Base-by-base conservation (phyloP, 176 grass and related monocot species). In the Juncus effusus region DNA sequence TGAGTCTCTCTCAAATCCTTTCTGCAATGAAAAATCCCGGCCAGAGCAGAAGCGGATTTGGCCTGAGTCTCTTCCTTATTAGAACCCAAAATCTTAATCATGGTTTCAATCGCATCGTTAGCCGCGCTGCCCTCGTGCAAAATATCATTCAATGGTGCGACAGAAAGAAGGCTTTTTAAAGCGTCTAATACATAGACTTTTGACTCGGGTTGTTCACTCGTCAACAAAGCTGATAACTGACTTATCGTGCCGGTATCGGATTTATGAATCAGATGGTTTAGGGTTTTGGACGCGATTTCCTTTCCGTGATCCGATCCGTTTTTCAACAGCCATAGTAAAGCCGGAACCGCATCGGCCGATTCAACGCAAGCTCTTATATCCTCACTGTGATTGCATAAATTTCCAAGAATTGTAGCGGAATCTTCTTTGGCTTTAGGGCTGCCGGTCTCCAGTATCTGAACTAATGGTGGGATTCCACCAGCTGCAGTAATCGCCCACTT, bases 371-470 rank as follows among this genome's bases (percentile, higher is more conserved):
- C 95, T 60, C 95, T 79, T 76, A 99, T 99, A 70, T 99, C 95
- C 82, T 99, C 95, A 76, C 95, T 99, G 76, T 99, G 95, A 59
- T 94, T 99, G 82, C 95, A 99, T n/a, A 99, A 78, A 66, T 99
- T 99, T 19, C 95, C 95, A 76, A 99, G 76, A 79, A 99, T 99
- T 64, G 56, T 94, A 69, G 95, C 95, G 77, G 95, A 92, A 90
- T 99, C 95, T 99, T 99, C 95, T 86, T 94, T 99, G 73, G 95
- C 89, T 87, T 99, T 99, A 16, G 89, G 81, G 72, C 89, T 90
- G 38, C 95, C 95, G 5, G 86, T 99, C 89, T 99, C 95, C 72
- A 99, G 75, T 65, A 99, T 99, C 77, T 99, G 95, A 83, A 99
- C 95, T 89, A 99, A 90, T 82, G 95, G 95, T 70, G 89, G 95